Evolutionary conservation across 2,329 filamentous ascomycete species (phyloP), one percentile per base, ranked within the genome.

Genomic region (Macrophomina pseudophaseolina): DNA sequence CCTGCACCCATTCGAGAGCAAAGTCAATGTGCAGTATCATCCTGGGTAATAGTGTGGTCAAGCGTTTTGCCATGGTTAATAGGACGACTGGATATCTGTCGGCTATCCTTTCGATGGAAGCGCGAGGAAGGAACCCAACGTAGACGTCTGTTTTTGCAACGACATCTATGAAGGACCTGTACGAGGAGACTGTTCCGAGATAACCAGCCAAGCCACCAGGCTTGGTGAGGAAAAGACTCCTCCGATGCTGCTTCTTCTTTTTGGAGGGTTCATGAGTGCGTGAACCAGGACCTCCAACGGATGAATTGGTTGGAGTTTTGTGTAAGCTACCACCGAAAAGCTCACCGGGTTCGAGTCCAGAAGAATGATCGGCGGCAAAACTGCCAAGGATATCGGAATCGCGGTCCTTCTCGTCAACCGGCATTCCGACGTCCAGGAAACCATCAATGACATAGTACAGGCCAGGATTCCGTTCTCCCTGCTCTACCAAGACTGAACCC

Each of bases 71-170:
- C 90, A 99, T 94, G 0, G 96, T 99, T 53, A 99, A 83, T 9
- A 99, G 82, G 3, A 98, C 91, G 48, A 97, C 92, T 0, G 95
- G 95, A 74, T 97, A 95, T 71, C 88, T 90, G 71, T 99, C 95
- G 1, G 97, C 93, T 54, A 99, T 95, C 70, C 93, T 87, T 75
- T 99, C 95, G 33, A 99, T 84, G 0, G 93, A 91, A 0, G 88
- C 86, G 35, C 93, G 87, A 0, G 95, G 95, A 12, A 99, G 82
- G 71, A 99, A 99, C 0, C 95, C 95, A 14, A 99, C 95, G 73
- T 97, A 98, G 2, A 98, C 95, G 79, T 99, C 95, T 0, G 96
- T 99, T 80, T 98, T 98, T 3, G 95, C 96, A 44, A 94, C 91
- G 1, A 99, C 94, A 74, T 98, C 94, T 23, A 97, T 95, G 75